These are phyloP conservation scores for Pyrenochaeta sp. DNA, from an alignment of 2,329 filamentous ascomycete species.

Conservation along the genomic window DNA sequence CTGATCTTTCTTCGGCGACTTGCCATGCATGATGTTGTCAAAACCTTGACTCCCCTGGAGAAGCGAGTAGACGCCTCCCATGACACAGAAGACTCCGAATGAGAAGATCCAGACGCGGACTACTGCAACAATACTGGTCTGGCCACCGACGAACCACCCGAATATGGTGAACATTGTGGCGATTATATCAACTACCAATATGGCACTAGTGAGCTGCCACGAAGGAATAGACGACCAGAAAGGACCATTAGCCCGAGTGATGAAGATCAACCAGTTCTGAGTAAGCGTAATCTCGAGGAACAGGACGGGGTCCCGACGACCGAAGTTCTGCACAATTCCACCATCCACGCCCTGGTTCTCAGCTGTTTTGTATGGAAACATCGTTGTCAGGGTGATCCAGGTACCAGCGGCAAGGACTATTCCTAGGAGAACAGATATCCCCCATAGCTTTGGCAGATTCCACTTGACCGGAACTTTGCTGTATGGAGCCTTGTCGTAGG, in stretches of 20 bases:
- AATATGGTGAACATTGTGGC: constrained; percentile 87
- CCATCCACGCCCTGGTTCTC: constrained; percentile 66
- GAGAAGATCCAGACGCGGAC: constrained; percentile 92
- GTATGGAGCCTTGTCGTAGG: constrained; percentile 91
- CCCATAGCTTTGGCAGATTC: constrained; percentile 94
- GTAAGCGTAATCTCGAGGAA: constrained; percentile 91
- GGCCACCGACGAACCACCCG: constrained; percentile 76
- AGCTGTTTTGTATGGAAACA: constrained; percentile 62
- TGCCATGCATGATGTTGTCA: constrained; percentile 93
- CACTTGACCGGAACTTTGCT: constrained; percentile 89
- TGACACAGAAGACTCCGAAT: constrained; percentile 85
- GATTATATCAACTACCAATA: constrained; percentile 80
- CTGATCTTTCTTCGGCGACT: constrained; percentile 79
- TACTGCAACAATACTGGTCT: constrained; percentile 81
- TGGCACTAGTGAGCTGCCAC: constrained; percentile 81
- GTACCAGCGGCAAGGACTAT: constrained; percentile 81
- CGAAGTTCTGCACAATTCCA: constrained; percentile 90
- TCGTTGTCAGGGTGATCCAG: constrained; percentile 89
- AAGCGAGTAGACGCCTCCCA: constrained; percentile 81
- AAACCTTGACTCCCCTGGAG: constrained; percentile 81
- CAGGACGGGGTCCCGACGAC: constrained; percentile 79
- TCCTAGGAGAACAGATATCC: constrained; percentile 85
- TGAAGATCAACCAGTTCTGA: constrained; percentile 97
- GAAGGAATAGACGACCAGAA: constrained; percentile 92
- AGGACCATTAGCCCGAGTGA: constrained; percentile 89